phyloP scores from a whole-genome alignment of 164 flowering plant genomes.

The Tetrastigma voinierianum region DNA sequence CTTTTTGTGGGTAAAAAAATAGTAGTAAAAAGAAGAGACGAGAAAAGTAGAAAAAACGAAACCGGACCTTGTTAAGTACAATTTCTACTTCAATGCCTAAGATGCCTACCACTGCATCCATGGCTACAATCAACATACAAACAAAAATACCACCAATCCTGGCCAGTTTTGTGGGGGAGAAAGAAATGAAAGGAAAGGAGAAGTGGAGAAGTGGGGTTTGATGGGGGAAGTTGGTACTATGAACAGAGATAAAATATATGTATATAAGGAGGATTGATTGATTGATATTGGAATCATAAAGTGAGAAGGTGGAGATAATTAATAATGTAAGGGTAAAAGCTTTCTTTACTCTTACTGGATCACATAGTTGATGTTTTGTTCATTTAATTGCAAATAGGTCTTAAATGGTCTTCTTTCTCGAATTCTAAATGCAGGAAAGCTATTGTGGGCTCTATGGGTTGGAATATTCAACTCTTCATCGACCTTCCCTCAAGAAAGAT shows the following conservation, averaged over 20 bases:
- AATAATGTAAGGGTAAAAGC: slow-evolving; percentile 13
- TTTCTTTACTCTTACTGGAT: too few species aligned
- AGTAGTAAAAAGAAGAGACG: too few species aligned
- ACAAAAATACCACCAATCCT: slow-evolving; percentile 32
- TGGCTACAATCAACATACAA: slow-evolving; percentile 43
- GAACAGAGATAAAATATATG: not conserved
- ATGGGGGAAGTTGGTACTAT: slow-evolving; percentile 1
- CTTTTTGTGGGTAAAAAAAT: too few species aligned
- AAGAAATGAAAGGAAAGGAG: not conserved
- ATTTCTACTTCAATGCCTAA: slow-evolving; percentile 58
- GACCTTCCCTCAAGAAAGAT: too few species aligned
- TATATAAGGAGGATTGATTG: too few species aligned
- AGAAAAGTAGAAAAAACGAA: not conserved
- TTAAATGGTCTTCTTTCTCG: too few species aligned
- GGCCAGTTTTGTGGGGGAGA: slow-evolving; percentile 22
- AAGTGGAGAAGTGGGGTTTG: not conserved
- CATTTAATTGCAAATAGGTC: too few species aligned
- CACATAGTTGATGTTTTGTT: too few species aligned
- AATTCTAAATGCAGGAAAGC: too few species aligned
- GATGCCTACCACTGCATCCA: slow-evolving; percentile 53
- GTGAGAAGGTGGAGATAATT: not conserved
- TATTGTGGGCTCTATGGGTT: too few species aligned
- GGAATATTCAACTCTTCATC: too few species aligned
- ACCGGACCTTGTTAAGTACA: slow-evolving; percentile 49
- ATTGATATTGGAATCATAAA: not conserved